These are phyloP conservation scores for Botryotinia convoluta DNA, from an alignment of 2,329 filamentous ascomycete genomes.

Conservation along the genomic window DNA sequence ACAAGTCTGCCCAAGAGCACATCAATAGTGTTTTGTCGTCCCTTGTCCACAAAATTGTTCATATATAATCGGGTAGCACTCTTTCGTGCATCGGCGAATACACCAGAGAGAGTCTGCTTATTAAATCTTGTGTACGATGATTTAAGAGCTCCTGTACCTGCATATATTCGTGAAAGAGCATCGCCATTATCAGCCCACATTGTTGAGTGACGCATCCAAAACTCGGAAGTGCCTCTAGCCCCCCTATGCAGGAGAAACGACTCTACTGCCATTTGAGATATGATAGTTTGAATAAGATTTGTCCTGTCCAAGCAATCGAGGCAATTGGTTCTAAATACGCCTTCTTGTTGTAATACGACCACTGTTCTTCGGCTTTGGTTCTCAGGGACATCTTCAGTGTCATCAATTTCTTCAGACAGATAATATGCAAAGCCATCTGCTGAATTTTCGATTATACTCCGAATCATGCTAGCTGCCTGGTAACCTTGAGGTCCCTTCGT, in stretches of 20 bases:
- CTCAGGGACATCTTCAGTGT: conserved; percentile 42
- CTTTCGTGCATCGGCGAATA: conserved; percentile 92
- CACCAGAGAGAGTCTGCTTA: conserved; percentile 92
- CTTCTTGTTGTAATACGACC: conserved; percentile 84
- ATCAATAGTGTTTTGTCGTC: conserved; percentile 90
- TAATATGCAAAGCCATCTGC: conserved; percentile 92
- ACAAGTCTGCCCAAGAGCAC: conserved; percentile 83
- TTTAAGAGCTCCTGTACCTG: conserved; percentile 91
- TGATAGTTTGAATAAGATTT: conserved; percentile 92
- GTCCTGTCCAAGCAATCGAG: conserved; percentile 94
- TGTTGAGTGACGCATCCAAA: conserved; percentile 88
- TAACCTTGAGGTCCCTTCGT: conserved; percentile 84
- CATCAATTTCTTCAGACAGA: conserved; percentile 66
- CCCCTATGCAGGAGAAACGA: conserved; percentile 73
- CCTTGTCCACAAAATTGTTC: conserved; percentile 96
- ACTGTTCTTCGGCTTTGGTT: conserved; percentile 47
- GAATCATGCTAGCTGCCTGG: conserved; percentile 84
- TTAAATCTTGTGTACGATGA: conserved; percentile 91
- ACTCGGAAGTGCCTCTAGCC: conserved; percentile 70
- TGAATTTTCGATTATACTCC: conserved; percentile 71
- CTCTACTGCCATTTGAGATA: conserved; percentile 90
- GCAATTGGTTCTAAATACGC: conserved; percentile 95
- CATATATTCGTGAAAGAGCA: conserved; percentile 90
- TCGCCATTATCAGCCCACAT: conserved; percentile 98
- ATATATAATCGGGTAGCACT: conserved; percentile 92